Base-by-base conservation (phyloP, 352 stramenopile species). In the Phytophthora uliginosa region DNA sequence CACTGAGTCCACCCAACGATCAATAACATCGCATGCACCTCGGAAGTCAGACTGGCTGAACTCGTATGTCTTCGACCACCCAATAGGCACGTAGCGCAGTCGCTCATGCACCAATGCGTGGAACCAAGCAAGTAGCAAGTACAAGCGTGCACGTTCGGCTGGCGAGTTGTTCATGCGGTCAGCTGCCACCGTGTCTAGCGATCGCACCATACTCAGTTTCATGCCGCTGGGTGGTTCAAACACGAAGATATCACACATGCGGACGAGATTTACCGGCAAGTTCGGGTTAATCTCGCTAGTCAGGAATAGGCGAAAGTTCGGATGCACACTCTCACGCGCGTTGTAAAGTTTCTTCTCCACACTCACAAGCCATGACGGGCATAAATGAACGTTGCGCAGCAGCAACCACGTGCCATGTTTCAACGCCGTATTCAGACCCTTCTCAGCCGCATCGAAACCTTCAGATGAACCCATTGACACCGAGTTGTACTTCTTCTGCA, bases 331-430 rank as follows among this genome's bases (percentile, higher is more conserved):
- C 13, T 94, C 87, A 13, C 89, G 88, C 12, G 86, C 84, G 47
- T 91, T 95, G 73, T 98, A 97, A 2, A 99, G 84, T 76, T 97
- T 98, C 81, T 99, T 99, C 69, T 99, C 98, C 18, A 99, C 87
- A 18, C 85, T 92, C 22, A 92, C 88, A 9, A 99, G 88, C 98
- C 98, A 99, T 40, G 92, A 95, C n/a, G 96, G 90, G 68, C 98
- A 99, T 47, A 99, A 80, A 78, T 99, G 99, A 24, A 99, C 95
- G 85, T 99, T 99, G 45, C 99, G 98, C 63, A 99, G 83, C 74
- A 99, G 87, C 12, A 99, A 87, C 98, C 98, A 99, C 28, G 87
- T 97, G 40, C 98, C 98, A 58, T 93, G 90, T 78, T 99, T 99
- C 8, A 98, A 81, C n/a, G 97, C 98, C 45, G 92, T 93, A 51